phyloP scores from a whole-genome alignment of 768 basidiomycete species.

The Amanita fuliginea region DNA sequence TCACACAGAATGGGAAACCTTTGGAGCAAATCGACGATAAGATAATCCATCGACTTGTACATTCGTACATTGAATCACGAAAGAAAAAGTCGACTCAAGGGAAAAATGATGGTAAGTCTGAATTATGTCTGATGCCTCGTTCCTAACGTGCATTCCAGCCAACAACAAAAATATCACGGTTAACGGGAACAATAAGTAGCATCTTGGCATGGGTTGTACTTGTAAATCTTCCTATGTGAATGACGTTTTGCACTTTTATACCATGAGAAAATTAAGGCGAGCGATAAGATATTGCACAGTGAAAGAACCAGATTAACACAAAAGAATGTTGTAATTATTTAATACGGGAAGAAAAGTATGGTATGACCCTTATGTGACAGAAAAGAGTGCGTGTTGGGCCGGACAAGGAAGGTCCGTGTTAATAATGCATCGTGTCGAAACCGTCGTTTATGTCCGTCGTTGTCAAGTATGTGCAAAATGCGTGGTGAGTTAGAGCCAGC shows the following conservation, averaged over 20 bases:
- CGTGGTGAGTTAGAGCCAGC: neutral
- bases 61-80: neutral
- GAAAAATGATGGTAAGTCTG: neutral
- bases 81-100: neutral
- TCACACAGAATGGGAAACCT: slow-evolving; percentile 10
- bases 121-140: neutral
- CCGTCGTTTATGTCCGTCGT: slow-evolving; percentile 6
- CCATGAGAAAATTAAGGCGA: neutral
- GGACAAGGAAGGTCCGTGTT: neutral
- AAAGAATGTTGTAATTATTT: neutral
- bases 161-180: neutral
- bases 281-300: neutral
- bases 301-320: neutral
- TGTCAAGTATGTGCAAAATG: neutral
- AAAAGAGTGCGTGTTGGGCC: neutral
- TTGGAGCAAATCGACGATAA: neutral
- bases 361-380: neutral
- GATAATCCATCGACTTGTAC: neutral
- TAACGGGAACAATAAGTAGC: too few species aligned
- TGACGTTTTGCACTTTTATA: too few species aligned
- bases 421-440: neutral
- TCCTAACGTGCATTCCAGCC: neutral
- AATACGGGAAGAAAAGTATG: neutral
- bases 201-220: too few species aligned
- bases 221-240: too few species aligned